phyloP scores from a whole-genome alignment of 176 grass and related monocot genomes.

The Triticum dicoccoides region DNA sequence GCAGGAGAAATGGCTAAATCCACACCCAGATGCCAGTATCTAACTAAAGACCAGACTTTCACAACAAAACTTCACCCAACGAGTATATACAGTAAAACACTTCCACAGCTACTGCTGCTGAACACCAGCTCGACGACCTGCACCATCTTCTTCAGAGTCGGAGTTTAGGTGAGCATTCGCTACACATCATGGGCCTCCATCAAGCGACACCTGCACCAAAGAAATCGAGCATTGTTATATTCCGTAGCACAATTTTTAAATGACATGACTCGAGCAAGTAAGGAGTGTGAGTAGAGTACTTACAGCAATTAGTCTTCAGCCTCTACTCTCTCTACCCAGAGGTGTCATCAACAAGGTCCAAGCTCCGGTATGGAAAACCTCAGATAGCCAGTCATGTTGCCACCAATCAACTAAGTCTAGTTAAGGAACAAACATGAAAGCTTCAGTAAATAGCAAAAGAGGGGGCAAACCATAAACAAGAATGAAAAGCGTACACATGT shows the following conservation, averaged over 20 bases:
- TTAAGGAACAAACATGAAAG: no score
- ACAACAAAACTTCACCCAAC: background rate
- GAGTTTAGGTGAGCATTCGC: background rate
- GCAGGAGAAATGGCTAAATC: background rate
- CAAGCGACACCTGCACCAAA: slow-evolving; percentile 11
- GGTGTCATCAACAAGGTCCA: no score
- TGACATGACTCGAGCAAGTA: background rate
- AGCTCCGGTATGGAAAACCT: no score
- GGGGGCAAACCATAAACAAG: no score
- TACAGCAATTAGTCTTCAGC: no score
- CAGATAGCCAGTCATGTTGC: no score
- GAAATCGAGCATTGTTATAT: background rate
- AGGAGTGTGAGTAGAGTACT: no score
- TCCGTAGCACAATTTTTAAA: background rate
- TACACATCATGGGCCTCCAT: background rate
- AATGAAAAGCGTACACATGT: no score
- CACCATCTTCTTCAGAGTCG: background rate
- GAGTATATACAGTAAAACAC: background rate
- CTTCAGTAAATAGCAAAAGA: no score
- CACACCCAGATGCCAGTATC: slow-evolving; percentile 10
- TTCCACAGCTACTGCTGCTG: background rate
- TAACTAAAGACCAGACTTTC: background rate
- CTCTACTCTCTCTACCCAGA: no score
- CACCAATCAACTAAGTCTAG: no score
- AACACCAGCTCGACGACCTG: background rate